Percentiles rank a stretch among this genome's conserved stretches.
phyloP scores from a whole-genome alignment of 2,329 filamentous ascomycete species.

The Colletotrichum lindemuthianum region DNA sequence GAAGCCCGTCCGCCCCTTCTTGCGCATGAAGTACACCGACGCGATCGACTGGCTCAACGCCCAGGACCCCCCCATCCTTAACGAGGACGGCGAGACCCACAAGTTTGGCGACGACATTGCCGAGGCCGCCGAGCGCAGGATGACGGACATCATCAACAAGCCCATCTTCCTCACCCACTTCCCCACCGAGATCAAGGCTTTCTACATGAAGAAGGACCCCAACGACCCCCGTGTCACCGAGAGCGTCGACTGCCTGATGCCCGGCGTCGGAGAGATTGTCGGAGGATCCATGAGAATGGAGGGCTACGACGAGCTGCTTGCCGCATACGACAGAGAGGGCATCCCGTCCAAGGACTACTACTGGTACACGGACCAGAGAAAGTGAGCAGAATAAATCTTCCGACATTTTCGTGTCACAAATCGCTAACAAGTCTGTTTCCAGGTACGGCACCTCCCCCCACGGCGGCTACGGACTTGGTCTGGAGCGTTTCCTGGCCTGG shows the following conservation, averaged over 20 bases:
- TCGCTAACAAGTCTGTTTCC: slow-evolving; percentile 14
- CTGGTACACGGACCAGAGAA: slow-evolving; percentile 98
- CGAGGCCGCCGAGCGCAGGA: slow-evolving; percentile 93
- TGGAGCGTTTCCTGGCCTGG: slow-evolving; percentile 80
- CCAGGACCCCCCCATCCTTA: slow-evolving; percentile 81
- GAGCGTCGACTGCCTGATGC: slow-evolving; percentile 87
- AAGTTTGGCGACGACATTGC: slow-evolving; percentile 97
- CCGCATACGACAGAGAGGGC: slow-evolving; percentile 85
- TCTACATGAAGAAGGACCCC: slow-evolving; percentile 96
- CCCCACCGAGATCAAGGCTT: slow-evolving; percentile 96
- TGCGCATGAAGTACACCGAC: slow-evolving; percentile 93
- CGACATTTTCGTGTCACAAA: slow-evolving; percentile 7
- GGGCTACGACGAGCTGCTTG: slow-evolving; percentile 88
- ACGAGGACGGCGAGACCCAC: slow-evolving; percentile 92
- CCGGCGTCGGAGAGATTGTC: slow-evolving; percentile 95
- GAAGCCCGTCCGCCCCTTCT: slow-evolving; percentile 84
- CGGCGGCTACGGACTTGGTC: slow-evolving; percentile 90
- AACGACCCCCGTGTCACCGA: slow-evolving; percentile 87
- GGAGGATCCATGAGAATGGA: slow-evolving; percentile 97
- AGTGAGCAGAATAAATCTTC: slow-evolving; percentile 66
- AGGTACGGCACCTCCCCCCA: slow-evolving; percentile 93
- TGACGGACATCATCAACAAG: slow-evolving; percentile 96
- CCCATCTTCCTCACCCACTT: slow-evolving; percentile 98
- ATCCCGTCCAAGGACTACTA: slow-evolving; percentile 90
- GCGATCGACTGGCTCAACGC: slow-evolving; percentile 94